A percentile compares a stretch with the other conserved stretches of the same genome.
phyloP scores from a whole-genome alignment of 1,284 basidiomycete species.

The Agaricales sp. region DNA sequence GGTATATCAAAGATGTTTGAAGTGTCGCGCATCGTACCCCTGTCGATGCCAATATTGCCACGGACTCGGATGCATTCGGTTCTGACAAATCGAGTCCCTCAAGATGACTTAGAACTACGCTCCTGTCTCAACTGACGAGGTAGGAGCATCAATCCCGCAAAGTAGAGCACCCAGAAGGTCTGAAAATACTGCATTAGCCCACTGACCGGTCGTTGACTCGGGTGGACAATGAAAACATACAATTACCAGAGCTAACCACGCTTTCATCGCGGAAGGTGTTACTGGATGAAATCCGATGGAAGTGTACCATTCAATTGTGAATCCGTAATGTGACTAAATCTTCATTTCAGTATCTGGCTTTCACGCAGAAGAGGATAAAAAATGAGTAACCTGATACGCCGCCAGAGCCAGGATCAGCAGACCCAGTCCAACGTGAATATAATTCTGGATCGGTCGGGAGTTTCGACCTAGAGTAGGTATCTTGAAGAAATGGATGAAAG shows the following conservation, averaged over 20 bases:
- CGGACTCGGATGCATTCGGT: too few relatives aligned
- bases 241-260: constrained; percentile 38
- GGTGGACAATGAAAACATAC: constrained; percentile 22
- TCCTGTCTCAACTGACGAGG: constrained; percentile 36
- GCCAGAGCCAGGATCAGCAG: constrained; percentile 35
- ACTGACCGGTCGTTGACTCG: too few relatives aligned
- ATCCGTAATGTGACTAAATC: constrained; percentile 38
- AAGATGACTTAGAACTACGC: too few relatives aligned
- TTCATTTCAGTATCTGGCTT: too few relatives aligned
- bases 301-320: constrained; percentile 33
- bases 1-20: too few relatives aligned
- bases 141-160: constrained; percentile 28
- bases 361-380: not conserved
- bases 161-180: constrained; percentile 40
- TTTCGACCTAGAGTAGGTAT: constrained; percentile 21
- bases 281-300: constrained; percentile 26
- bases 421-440: constrained; percentile 35
- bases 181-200: constrained; percentile 17
- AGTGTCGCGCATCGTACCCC: too few relatives aligned
- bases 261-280: constrained; percentile 30
- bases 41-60: too few relatives aligned
- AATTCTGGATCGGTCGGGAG: constrained; percentile 37
- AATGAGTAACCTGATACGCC: constrained; percentile 29
- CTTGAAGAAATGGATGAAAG: constrained; percentile 42
- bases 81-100: too few relatives aligned